Evolutionary conservation across 305 asterid genomes (phyloP).

Genomic region (Solanum chacoense): DNA sequence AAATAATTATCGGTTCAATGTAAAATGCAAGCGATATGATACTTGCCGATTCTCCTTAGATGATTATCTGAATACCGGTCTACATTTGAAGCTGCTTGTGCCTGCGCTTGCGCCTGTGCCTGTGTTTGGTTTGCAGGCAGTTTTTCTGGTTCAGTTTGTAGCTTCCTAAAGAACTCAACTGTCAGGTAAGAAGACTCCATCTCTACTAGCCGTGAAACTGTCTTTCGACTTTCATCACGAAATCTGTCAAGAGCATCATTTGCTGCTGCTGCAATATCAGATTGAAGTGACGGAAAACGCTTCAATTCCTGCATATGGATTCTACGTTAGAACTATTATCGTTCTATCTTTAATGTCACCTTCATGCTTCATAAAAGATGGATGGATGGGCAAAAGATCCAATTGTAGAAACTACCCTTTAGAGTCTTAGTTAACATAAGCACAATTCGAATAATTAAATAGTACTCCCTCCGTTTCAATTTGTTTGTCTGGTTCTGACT

Average conservation of each 20-base stretch:
- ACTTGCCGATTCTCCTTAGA: constrained; percentile 63
- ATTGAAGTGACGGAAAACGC: constrained; percentile 82
- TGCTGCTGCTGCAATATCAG: constrained; percentile 89
- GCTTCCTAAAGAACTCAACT: constrained; percentile 84
- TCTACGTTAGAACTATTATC: background rate
- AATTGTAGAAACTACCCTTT: background rate
- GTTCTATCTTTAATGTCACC: background rate
- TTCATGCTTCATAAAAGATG: background rate
- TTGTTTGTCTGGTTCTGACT: background rate
- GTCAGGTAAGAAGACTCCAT: constrained; percentile 96
- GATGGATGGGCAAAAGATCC: background rate
- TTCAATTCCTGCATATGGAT: constrained; percentile 60
- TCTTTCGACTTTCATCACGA: constrained; percentile 87
- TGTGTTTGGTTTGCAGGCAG: constrained; percentile 1
- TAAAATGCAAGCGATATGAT: background rate
- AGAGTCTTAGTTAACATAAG: background rate
- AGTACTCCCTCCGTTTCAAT: background rate
- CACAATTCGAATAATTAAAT: background rate
- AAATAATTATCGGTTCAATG: background rate
- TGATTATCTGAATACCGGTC: constrained; percentile 82
- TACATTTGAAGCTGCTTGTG: constrained; percentile 20
- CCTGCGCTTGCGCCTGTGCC: background rate
- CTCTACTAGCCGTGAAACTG: constrained; percentile 85
- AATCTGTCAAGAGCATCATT: constrained; percentile 93
- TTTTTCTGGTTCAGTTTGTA: constrained; percentile 81